Base-by-base conservation (phyloP, 306 rosid genomes). In the Pterocarpus macrocarpus region DNA sequence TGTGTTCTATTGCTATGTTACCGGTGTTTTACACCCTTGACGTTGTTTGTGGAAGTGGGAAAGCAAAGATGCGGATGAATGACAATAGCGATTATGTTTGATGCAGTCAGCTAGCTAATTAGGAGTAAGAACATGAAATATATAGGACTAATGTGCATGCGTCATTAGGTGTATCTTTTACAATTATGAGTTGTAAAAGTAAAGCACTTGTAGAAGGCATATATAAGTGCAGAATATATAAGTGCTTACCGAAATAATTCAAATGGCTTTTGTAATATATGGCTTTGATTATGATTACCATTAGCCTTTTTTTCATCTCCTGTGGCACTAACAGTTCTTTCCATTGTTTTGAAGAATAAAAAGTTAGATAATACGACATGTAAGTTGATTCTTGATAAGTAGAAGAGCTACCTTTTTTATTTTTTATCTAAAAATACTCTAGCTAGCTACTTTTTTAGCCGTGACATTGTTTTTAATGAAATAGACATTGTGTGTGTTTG, bases 1-100 rank as follows among this genome's bases (percentile, higher is more conserved):
- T 94, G 62, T 89, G 89, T 80, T 90, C 84, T 43, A 12, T 71
- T 0, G 90, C 97, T 0, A 78, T 90, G 92, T 81, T 94, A 8
- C 91, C 89, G 0, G 85, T 94, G 78, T 87, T 94, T 82, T 94
- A 94, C 69, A 89, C 81, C 53, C 86, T 94, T 34, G 98, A 94
- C 78, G 70, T 91, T 38, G 89, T 94, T 38, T 68, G 81, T 59
- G 63, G 76, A 50, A 43, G 53, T 30, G 57, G 77, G 14, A 62
- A 86, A 49, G 13, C 63, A 16, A 79, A 16, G 16, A 62, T 9
- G 71, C 28, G 15, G 44, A 50, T 62, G 3, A 81, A 52, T 76
- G 82, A 43, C 55, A 50, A 71, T 49, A 77, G 16, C 17, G 78
- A 77, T 66, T 71, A 49, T 71, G 87, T 73, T 38, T 75, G 61